Evolutionary conservation across 352 stramenopile species (phyloP), one percentile per base, ranked within the genome.

Genomic region (Globisporangium cederbergense): DNA sequence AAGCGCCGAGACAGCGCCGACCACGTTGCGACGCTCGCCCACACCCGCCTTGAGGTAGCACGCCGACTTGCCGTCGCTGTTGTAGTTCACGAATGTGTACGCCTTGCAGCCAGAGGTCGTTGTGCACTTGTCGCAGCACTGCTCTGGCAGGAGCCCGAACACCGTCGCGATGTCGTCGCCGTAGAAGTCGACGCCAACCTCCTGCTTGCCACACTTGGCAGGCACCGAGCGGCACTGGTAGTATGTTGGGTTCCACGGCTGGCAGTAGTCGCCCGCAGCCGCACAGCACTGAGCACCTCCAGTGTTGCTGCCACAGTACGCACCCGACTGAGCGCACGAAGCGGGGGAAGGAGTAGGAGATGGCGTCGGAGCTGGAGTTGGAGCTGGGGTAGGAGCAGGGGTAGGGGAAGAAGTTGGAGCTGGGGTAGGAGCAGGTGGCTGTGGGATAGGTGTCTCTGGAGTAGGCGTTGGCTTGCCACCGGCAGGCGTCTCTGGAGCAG

Each of bases 231-330:
- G 43, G n/a, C 70, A 76, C 62, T 76, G 70, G 60, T 78, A 78
- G 53, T 68, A 78, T n/a, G 61, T 34, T 5, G 50, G 45, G 47
- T 75, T 57, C 64, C 71, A 73, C 47, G 71, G 68, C 64, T 75
- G 65, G 56, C 71, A 75, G 65, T 70, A 73, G n/a, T 57, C 46
- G 32, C 13, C 50, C 7, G 34, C 22, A 25, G 38, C 7, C 16
- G 60, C 49, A 14, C 60, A 65, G 40, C 60, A 65, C 16, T 16
- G 14, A 7, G 43, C 43, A 20, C 43, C 43, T 8, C 14, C n/a
- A 49, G 43, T 16, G n/a, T 49, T n/a, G 14, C 43, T 49, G 11
- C 43, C 43, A 49, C 43, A 49, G 14, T 49, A n/a, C 18, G 43
- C 43, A 49, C 43, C 43, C 5, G 43, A 22, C 7, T 16, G 43